These are phyloP conservation scores for Aurinia saxatilis DNA, from an alignment of 345 rosid genomes.

Conservation along the genomic window DNA sequence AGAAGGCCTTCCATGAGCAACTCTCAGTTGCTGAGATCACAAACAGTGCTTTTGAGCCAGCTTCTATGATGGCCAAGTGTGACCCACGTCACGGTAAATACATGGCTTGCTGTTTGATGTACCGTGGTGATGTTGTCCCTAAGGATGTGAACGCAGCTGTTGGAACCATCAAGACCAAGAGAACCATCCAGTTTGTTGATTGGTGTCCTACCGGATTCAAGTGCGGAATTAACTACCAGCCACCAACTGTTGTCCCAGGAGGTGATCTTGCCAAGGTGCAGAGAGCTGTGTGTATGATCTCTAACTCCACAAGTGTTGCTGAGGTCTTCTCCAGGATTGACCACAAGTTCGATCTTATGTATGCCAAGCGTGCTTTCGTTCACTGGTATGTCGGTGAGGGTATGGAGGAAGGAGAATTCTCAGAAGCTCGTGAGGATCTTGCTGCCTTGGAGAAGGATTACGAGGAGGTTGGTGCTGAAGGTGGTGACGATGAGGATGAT, in stretches of 20 bases:
- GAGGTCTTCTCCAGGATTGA: slow-evolving; percentile 74
- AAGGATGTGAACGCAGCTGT: slow-evolving; percentile 73
- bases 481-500: slow-evolving; percentile 63
- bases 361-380: slow-evolving; percentile 66
- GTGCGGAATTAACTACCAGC: slow-evolving; percentile 76
- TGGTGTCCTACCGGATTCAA: slow-evolving; percentile 86
- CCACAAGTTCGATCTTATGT: slow-evolving; percentile 75
- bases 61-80: slow-evolving; percentile 61
- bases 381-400: slow-evolving; percentile 88
- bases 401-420: slow-evolving; percentile 83
- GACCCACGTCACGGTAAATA: slow-evolving; percentile 89
- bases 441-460: slow-evolving; percentile 75
- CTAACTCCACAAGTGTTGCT: slow-evolving; percentile 72
- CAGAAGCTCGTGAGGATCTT: slow-evolving; percentile 76
- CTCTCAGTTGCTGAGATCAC: slow-evolving; percentile 65
- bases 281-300: slow-evolving; percentile 78
- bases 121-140: slow-evolving; percentile 78
- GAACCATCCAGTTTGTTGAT: slow-evolving; percentile 69
- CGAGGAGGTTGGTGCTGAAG: slow-evolving; percentile 77
- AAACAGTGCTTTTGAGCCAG: slow-evolving; percentile 48
- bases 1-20: slow-evolving; percentile 50
- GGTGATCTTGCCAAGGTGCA: slow-evolving; percentile 79
- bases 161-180: slow-evolving; percentile 67
- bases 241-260: slow-evolving; percentile 77
- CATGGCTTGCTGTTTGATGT: slow-evolving; percentile 82